These are phyloP conservation scores for Tagetes patula DNA, from an alignment of 129 eudicot genomes.

Conservation along the genomic window DNA sequence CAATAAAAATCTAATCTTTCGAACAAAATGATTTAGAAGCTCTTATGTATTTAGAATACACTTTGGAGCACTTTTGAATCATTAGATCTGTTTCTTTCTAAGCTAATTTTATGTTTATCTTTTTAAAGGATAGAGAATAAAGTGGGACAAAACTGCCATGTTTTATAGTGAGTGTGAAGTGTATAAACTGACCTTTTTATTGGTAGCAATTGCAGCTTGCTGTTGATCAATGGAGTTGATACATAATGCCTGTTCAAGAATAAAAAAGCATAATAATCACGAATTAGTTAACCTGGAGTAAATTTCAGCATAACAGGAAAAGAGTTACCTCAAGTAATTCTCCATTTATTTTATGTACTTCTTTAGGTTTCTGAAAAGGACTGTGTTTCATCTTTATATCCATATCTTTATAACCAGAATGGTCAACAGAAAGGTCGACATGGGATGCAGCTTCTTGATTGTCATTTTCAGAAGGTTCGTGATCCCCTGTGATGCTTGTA, in stretches of 20 bases:
- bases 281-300: conserved; percentile 9
- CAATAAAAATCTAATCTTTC: background rate
- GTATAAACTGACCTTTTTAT: conserved; percentile 63
- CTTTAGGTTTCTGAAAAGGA: conserved; percentile 78
- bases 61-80: background rate
- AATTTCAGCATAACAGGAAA: conserved; percentile 15
- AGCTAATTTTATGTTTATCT: background rate
- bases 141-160: background rate
- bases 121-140: background rate
- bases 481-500: conserved; percentile 43
- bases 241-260: conserved; percentile 77
- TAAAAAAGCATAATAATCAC: conserved; percentile 21
- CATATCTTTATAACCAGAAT: conserved; percentile 37
- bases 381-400: conserved; percentile 26
- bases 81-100: background rate
- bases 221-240: conserved; percentile 77
- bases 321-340: conserved; percentile 80
- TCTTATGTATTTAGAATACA: conserved; percentile 14
- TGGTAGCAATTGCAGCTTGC: conserved; percentile 92
- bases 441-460: conserved; percentile 61
- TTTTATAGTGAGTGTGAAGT: background rate
- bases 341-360: conserved; percentile 74
- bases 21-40: background rate
- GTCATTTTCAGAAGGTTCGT: conserved; percentile 47
- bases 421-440: conserved; percentile 45